Base-by-base conservation (phyloP, 257 asterid genomes). In the Solanum raphanifolium region DNA sequence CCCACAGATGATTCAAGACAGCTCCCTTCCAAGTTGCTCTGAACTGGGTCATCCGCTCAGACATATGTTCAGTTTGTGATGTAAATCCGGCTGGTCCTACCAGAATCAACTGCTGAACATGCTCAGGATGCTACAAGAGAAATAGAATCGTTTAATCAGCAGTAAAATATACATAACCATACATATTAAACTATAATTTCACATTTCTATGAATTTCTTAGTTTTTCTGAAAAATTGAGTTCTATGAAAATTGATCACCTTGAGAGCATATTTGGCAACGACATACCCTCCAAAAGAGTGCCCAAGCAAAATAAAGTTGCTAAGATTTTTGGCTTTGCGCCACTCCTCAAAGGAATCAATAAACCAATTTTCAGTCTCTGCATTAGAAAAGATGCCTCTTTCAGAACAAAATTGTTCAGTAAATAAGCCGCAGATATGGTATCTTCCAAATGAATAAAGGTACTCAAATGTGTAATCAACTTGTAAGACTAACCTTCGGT, bases 241-340 rank as follows among this genome's bases (percentile, higher is more conserved):
- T 20, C n/a, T 20, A 62, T 32, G 60, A 48, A 46, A 58, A n/a
- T 2, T 66, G 87, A 35, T 84, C 87, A 96, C 99, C 98, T 96
- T 92, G 46, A 95, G 94, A 16, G 99, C 98, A 93, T 97, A 97
- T 90, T 94, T 95, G 68, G 99, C 90, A 86, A 98, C 98, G 88
- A 97, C 94, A 90, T 97, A 97, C 46, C 99, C 99, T 89, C 99
- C 99, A 89, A 97, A 95, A 73, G 99, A 97, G 91, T 97, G 99
- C 35, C 99, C 99, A 68, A 97, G 98, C 89, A 97, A 92, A 89
- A 97, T 94, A 91, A 95, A 95, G 92, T 95, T 95, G 93, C 91
- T 93, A 76, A 97, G 93, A 66, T 95, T 94, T 89, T 97, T 94
- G 20, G 98, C 95, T 91, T 93, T 95, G 82, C 99, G 97, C 99